These are phyloP conservation scores for Nothophaeocryptopus gaeumannii DNA, from an alignment of 2,329 filamentous ascomycete species.

Conservation along the genomic window DNA sequence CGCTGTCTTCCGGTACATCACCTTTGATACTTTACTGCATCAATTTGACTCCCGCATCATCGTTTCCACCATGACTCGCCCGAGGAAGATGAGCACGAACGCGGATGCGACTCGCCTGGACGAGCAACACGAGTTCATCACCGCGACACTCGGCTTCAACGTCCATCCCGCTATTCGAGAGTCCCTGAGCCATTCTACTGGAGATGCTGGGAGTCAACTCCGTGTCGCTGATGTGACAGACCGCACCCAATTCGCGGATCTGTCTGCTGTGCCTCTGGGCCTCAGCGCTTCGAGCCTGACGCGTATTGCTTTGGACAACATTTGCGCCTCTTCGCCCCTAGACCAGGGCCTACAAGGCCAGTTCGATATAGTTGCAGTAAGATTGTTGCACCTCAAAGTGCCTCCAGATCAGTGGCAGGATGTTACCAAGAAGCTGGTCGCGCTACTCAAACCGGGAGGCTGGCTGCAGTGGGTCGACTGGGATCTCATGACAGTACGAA, in stretches of 20 bases:
- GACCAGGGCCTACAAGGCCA: conserved; percentile 2
- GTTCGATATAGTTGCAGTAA: conserved; percentile 21
- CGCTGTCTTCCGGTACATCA: no score
- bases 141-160: conserved; percentile 13
- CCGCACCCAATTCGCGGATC: conserved; percentile 1
- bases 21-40: no score
- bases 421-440: conserved; percentile 12
- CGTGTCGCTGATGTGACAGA: conserved; percentile 14
- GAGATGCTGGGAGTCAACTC: background rate
- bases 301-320: background rate
- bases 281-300: no score
- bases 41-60: no score
- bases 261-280: no score
- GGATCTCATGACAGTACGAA: conserved; percentile 20
- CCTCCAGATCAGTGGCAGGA: conserved; percentile 12
- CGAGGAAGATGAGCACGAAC: no score
- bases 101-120: background rate
- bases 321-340: background rate
- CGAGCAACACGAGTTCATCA: conserved; percentile 20
- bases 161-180: conserved; percentile 17
- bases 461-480: conserved; percentile 22
- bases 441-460: conserved; percentile 21
- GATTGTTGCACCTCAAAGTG: conserved; percentile 15
- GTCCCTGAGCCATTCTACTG: background rate
- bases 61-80: no score